phyloP scores from a whole-genome alignment of 176 grass and related monocot species.

The Bolboschoenus planiculmis region DNA sequence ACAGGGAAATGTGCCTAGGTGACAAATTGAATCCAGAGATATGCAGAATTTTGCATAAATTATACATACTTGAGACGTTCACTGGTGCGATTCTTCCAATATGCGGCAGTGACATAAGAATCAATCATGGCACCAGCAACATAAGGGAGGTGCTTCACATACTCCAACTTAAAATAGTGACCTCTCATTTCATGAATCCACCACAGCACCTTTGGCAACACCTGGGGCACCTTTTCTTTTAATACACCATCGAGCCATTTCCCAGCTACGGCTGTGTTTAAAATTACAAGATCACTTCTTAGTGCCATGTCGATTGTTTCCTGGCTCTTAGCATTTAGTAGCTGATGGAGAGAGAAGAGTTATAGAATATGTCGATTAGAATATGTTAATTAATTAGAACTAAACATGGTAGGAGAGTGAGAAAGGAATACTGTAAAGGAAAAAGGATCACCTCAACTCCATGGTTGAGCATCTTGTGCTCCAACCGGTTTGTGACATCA shows the following conservation, averaged over 20 bases:
- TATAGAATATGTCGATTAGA: not conserved
- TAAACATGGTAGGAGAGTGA: not conserved
- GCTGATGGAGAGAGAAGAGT: constrained; percentile 28
- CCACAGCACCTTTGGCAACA: constrained; percentile 94
- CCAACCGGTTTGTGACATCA: constrained; percentile 60
- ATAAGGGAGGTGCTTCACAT: constrained; percentile 84
- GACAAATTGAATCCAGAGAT: not conserved
- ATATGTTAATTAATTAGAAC: not conserved
- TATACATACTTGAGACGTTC: constrained; percentile 77
- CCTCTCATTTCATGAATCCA: constrained; percentile 99
- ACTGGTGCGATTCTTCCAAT: constrained; percentile 88
- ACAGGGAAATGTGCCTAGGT: not conserved
- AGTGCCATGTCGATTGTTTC: constrained; percentile 61
- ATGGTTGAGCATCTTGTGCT: constrained; percentile 82
- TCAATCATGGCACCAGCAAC: constrained; percentile 93
- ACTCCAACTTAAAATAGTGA: constrained; percentile 93
- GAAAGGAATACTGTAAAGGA: not conserved
- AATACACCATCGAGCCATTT: constrained; percentile 90
- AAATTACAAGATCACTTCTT: constrained; percentile 76
- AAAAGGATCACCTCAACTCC: constrained; percentile 63
- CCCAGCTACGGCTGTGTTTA: constrained; percentile 93
- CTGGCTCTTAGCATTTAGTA: constrained; percentile 62
- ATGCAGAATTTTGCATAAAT: constrained; percentile 7
- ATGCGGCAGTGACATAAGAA: constrained; percentile 73
- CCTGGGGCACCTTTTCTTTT: constrained; percentile 59